A percentile compares a stretch with the other conserved stretches of the same genome.
Conservation (phyloP, 345 rosid species). For the Durio zibethinus region DNA sequence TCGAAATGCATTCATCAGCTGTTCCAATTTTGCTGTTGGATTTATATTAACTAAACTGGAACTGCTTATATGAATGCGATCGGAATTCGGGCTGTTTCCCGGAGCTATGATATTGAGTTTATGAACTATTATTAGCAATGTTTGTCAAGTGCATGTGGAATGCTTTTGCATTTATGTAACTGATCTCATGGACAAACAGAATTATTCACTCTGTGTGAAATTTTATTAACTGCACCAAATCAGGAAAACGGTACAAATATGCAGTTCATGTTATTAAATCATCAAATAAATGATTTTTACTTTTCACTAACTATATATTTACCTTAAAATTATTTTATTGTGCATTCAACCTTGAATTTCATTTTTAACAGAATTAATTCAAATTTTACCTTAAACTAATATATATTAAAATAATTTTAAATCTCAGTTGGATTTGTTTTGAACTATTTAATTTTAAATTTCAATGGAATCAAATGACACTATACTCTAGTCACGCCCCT, state of each 20-base stretch:
- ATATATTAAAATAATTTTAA: no score
- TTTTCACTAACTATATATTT: no score
- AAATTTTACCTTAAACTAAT: no score
- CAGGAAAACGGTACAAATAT: not conserved
- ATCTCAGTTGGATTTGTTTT: no score
- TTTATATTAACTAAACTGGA: conserved; percentile 46
- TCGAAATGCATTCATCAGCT: conserved; percentile 70
- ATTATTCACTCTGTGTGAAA: conserved; percentile 26
- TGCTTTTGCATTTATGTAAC: conserved; percentile 50
- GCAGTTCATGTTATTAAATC: not conserved
- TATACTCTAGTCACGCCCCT: no score
- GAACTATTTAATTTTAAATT: no score
- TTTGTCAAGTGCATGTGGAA: conserved; percentile 40
- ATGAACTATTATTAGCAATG: conserved; percentile 26
- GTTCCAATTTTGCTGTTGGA: conserved; percentile 39
- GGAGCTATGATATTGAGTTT: conserved; percentile 40
- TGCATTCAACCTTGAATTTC: no score
- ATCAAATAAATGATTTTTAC: no score
- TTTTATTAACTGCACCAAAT: conserved; percentile 34
- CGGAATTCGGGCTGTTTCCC: conserved; percentile 51
- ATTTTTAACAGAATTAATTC: no score
- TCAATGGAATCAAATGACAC: no score
- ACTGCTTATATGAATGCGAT: conserved; percentile 67
- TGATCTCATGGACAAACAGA: conserved; percentile 29
- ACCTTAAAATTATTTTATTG: no score